Evolutionary conservation across 2,329 filamentous ascomycete genomes (phyloP), one percentile per base, ranked within the genome.

Genomic region (Phyllosticta citribraziliensis): DNA sequence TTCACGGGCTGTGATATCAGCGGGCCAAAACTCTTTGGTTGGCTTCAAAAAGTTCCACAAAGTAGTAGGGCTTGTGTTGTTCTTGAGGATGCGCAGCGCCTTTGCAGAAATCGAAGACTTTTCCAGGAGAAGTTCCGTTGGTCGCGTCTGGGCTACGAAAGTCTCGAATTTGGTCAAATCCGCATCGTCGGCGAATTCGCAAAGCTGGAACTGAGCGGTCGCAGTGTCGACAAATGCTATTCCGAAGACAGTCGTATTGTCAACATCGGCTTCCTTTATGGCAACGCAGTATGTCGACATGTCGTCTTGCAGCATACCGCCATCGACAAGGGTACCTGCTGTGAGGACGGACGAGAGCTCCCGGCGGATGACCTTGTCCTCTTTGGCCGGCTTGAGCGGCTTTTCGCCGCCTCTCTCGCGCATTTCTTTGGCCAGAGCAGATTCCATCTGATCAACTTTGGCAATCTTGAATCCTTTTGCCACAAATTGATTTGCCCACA

Each of bases 381-480:
- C 88, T 73, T 92, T 94, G 61, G 76, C 70, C 68, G 87, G 88
- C 63, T 79, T 79, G n/a, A 66, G 68, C 5, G 72, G 76, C 65
- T 80, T 78, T 61, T 81, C 68, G 47, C 73, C 83, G 64, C 88
- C 89, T 47, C 93, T 84, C 74, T 99, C 94, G n/a, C 94, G 88
- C 94, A 99, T 97, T 74, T 99, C 93, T 72, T 99, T 99, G 62
- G 88, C 92, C 9, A 99, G 78, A 2, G 94, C 94, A 35, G 91
- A 96, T 76, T 99, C 94, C 81, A 92, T 92, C 73, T 99, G 94
- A 72, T 97, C 94, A 24, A 99, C 94, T 19, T 93, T 83, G 6
- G 94, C 94, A 59, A 99, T 95, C 75, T 99, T 99, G 83, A 86
- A 96, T 35, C 95, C 94, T 73, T 97, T 97, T 62, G 93, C 94